Conservation (phyloP, 164 flowering plant genomes). For the Liquidambar formosana region DNA sequence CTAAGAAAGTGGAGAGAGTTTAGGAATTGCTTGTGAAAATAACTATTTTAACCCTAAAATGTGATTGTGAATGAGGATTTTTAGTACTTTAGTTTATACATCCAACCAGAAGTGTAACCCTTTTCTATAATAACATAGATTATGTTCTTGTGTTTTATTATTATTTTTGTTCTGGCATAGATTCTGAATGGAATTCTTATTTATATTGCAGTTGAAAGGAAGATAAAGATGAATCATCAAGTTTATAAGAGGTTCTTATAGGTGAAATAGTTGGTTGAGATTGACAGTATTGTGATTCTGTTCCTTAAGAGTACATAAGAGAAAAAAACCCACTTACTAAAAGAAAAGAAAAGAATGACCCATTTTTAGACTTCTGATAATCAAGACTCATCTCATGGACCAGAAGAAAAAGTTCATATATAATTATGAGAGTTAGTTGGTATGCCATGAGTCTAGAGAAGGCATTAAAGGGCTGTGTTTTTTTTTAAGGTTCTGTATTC, state of each 20-base stretch:
- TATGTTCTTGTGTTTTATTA: background rate
- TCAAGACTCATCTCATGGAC: background rate
- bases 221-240: slow-evolving; percentile 14
- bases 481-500: background rate
- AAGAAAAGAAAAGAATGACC: too few relatives aligned
- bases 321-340: too few relatives aligned
- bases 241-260: background rate
- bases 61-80: too few relatives aligned
- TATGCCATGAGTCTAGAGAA: background rate
- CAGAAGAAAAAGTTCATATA: slow-evolving; percentile 5
- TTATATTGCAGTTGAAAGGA: slow-evolving; percentile 18
- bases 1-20: too few relatives aligned
- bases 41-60: too few relatives aligned
- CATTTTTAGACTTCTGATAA: too few relatives aligned
- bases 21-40: too few relatives aligned
- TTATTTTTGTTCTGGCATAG: background rate
- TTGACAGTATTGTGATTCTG: too few relatives aligned
- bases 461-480: background rate
- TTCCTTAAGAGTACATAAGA: too few relatives aligned
- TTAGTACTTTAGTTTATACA: too few relatives aligned
- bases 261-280: slow-evolving; percentile 9
- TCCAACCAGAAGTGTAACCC: too few relatives aligned
- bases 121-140: too few relatives aligned
- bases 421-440: slow-evolving; percentile 9
- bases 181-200: background rate